A percentile compares a stretch with the other conserved stretches of the same genome.
Evolutionary conservation across 495 filamentous ascomycete genomes (phyloP).

Genomic region (Corynascus novoguineensis): DNA sequence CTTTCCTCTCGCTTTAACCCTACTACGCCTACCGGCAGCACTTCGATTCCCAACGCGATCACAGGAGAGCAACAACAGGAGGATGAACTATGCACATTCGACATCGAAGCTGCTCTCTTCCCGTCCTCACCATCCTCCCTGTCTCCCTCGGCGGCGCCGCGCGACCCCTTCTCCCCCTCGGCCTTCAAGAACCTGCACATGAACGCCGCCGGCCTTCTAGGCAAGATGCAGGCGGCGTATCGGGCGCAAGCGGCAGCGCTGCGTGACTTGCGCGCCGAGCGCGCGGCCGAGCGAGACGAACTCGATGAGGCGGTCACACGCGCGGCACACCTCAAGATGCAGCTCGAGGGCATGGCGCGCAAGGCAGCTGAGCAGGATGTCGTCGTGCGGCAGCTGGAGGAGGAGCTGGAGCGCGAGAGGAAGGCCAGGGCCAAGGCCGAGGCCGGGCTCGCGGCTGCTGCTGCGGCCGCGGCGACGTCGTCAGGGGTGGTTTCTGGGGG

Average conservation of each 20-base stretch:
- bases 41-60: slow-evolving; percentile 8
- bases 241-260: slow-evolving; percentile 55
- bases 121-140: slow-evolving; percentile 39
- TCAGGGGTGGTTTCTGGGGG: not conserved
- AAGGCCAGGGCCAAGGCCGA: slow-evolving; percentile 39
- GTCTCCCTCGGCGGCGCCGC: slow-evolving; percentile 11
- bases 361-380: slow-evolving; percentile 60
- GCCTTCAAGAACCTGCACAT: slow-evolving; percentile 64
- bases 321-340: slow-evolving; percentile 58
- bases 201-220: slow-evolving; percentile 61
- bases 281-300: slow-evolving; percentile 63
- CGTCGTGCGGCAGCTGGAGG: slow-evolving; percentile 56
- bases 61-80: not conserved
- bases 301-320: slow-evolving; percentile 68
- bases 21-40: slow-evolving; percentile 9
- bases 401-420: slow-evolving; percentile 59
- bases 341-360: slow-evolving; percentile 72
- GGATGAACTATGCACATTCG: slow-evolving; percentile 49
- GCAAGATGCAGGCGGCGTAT: slow-evolving; percentile 66
- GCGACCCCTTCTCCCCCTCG: slow-evolving; percentile 54
- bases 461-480: not conserved
- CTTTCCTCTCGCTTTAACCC: slow-evolving; percentile 39
- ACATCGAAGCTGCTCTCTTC: slow-evolving; percentile 60
- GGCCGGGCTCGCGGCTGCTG: slow-evolving; percentile 35
- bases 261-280: slow-evolving; percentile 55